Evolutionary conservation across 1,284 basidiomycete genomes (phyloP), one percentile per base, ranked within the genome.

Genomic region (Cryptococcus sp.): DNA sequence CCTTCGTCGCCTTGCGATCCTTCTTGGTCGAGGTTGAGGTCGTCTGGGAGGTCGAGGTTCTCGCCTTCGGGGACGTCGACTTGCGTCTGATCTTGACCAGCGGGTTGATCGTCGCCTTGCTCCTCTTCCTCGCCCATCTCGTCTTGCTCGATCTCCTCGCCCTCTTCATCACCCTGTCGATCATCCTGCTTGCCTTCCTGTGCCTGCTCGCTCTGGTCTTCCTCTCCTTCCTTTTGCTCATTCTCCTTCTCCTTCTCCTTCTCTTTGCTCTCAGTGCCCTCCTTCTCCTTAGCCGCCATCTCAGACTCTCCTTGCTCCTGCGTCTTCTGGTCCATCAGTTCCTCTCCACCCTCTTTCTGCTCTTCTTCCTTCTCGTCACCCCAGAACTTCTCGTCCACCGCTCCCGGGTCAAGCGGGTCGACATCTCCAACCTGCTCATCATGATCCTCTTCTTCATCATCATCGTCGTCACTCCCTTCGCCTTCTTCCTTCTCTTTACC

Each of bases 371-470:
- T 81, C 27, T 81, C 88, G 64, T 93, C 90, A 39, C 89, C 92
- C 95, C 96, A 98, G 67, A 99, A 83, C 80, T 98, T 98, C 80
- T 99, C 95, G 72, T 99, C 95, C 11, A 97, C 86, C 0, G 88
- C 88, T 25, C 86, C 84, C 8, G 91, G 90, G 77, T 97, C 93
- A n/a, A 86, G 82, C 1, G 87, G 85, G 77, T 96, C 93, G 45
- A 97, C 82, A 60, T 94, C 85, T 27, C 87, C 93, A 25, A 95
- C 78, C 58, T 88, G 87, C 66, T 98, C 94, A 47, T 97, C 92
- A 44, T 88, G 86, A 3, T 82, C 75, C 25, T 74, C 82, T 22
- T 84, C 85, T 3, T 86, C 86, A 1, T 83, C 82, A 1, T 82
- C 80, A 2, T 82, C 82, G 16, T 83, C 83, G 17, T 82, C 82